phyloP scores from a whole-genome alignment of 1,139 yeast genomes.

The Pichia sp. region DNA sequence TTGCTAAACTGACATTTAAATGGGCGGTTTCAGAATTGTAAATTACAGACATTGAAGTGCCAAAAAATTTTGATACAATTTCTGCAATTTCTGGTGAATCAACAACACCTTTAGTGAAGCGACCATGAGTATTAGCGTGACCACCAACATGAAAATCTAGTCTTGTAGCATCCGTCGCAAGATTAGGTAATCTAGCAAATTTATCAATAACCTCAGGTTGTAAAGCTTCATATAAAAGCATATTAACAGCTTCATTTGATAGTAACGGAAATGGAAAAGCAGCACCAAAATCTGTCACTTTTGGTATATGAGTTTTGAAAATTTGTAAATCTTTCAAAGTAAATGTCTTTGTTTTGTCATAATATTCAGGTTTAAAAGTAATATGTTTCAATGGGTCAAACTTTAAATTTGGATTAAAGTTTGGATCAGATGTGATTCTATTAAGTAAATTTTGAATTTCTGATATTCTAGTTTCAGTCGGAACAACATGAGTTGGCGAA shows the following conservation, averaged over 20 bases:
- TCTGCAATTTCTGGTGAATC: conserved; percentile 22
- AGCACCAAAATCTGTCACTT: conserved; percentile 30
- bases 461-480: conserved; percentile 21
- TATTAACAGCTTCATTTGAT: conserved; percentile 32
- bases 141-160: conserved; percentile 30
- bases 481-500: conserved; percentile 24
- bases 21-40: conserved; percentile 32
- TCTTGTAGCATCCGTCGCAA: conserved; percentile 28
- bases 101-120: conserved; percentile 26
- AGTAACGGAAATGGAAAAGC: conserved; percentile 33
- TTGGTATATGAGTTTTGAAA: conserved; percentile 29
- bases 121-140: conserved; percentile 20
- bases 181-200: conserved; percentile 30
- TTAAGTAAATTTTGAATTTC: conserved; percentile 4
- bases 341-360: conserved; percentile 36
- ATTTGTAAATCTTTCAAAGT: conserved; percentile 35
- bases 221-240: conserved; percentile 33
- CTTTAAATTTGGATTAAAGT: conserved; percentile 19
- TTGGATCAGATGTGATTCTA: conserved; percentile 2
- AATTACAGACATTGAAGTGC: conserved; percentile 28
- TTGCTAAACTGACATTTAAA: conserved; percentile 32
- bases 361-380: conserved; percentile 34
- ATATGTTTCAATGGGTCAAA: conserved; percentile 45
- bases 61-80: conserved; percentile 21
- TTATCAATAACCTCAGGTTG: conserved; percentile 26